Evolutionary conservation across 352 stramenopile genomes (phyloP), one percentile per base, ranked within the genome.

Genomic region (Phytophthora constricta): DNA sequence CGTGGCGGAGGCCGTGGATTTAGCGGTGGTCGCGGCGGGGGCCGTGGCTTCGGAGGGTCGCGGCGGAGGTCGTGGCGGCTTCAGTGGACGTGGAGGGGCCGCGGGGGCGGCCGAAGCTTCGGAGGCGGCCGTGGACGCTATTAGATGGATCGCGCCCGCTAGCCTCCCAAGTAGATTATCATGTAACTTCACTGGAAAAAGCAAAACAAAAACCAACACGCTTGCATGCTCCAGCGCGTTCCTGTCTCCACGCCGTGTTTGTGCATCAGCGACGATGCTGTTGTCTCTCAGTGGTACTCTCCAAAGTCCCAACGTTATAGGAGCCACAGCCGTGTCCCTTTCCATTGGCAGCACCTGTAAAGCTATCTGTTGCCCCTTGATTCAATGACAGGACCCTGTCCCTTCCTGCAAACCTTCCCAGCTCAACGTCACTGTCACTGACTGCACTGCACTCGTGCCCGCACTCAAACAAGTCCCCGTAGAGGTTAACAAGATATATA

Each of bases 101-200:
- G 66, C 1, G 56, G 56, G 10, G 56, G 37, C 10, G 37, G 37
- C 17, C 37, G 37, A 5, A 14, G 55, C 1, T 54, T 54, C 22
- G 42, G 28, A 31, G 64, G 62, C 26, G 68, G 68, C 53, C 68
- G 68, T 62, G 68, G 68, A 19, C 58, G 69, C 37, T 73, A 65
- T 68, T 76, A 76, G 57, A 69, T 10, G 47, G 39, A 45, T 51
- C 17, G 31, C 17, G 28, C 41, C 41, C 37, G 43, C 67, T 79
- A 85, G 58, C 65, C 62, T 74, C 63, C 60, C 68, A 68, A 62
- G 65, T 82, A 82, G 72, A 80, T 77, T 79, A 79, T 82, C 54
- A 74, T 65, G 68, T 76, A 70, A 68, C 52, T 69, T 72, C 63
- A 62, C 63, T 69, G 63, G 47, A 56, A 72, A 71, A 62, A 55